These are phyloP conservation scores for Paramarasmius palmivorus DNA, from an alignment of 1,284 basidiomycete species.

Conservation along the genomic window DNA sequence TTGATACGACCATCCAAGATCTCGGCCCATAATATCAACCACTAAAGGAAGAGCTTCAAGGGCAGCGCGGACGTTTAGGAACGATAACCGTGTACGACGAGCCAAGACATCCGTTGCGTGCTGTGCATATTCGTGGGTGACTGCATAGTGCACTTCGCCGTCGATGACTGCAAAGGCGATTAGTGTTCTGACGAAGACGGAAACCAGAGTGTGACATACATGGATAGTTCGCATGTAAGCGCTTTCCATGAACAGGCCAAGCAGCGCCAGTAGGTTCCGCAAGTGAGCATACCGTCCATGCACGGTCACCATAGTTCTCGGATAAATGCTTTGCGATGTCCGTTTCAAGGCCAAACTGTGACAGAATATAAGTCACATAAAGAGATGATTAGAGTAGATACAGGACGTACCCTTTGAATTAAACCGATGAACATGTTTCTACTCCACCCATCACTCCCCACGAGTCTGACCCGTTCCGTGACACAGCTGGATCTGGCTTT, in stretches of 20 bases:
- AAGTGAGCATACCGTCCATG: constrained; percentile 90
- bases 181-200: neutral
- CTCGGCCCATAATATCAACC: constrained; percentile 89
- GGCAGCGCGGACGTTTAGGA: constrained; percentile 90
- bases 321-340: constrained; percentile 94
- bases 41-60: constrained; percentile 85
- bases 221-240: constrained; percentile 78
- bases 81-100: constrained; percentile 87
- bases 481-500: constrained; percentile 65
- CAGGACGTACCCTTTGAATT: constrained; percentile 73
- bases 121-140: constrained; percentile 88
- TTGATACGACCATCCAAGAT: constrained; percentile 74
- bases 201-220: constrained; percentile 47
- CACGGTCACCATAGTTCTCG: constrained; percentile 94
- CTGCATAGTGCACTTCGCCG: constrained; percentile 91
- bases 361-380: constrained; percentile 7
- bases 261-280: constrained; percentile 75
- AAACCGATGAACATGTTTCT: constrained; percentile 97
- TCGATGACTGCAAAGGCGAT: constrained; percentile 68
- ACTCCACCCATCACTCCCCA: constrained; percentile 96
- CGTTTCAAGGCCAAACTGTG: constrained; percentile 83
- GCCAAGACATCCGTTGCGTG: constrained; percentile 92
- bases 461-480: constrained; percentile 80
- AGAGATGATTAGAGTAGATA: constrained; percentile 1
- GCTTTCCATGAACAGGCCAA: constrained; percentile 87